Base-by-base conservation (phyloP, 2,329 filamentous ascomycete genomes). In the Tolypocladium album region DNA sequence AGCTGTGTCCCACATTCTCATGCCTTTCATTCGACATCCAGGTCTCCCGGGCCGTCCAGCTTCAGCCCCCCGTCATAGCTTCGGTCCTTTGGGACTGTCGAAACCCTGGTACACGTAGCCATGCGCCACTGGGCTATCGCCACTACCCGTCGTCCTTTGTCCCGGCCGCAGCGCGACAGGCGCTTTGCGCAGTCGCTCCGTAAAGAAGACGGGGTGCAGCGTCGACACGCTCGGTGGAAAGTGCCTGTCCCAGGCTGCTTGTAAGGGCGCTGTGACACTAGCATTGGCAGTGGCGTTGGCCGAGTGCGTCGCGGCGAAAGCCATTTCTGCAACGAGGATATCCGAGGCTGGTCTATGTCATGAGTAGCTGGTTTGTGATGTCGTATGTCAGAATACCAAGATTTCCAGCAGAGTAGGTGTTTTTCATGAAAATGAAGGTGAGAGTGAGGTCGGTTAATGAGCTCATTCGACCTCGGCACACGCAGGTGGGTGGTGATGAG, bases 151-250 rank as follows among this genome's bases (percentile, higher is more conserved):
- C 9, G n/a, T 38, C 4, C 31, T 31, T 17, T 59, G 31, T 15
- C 59, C 66, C 8, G 62, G 59, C 31, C 66, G 67, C 61, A 64
- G 61, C 47, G 61, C 65, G 27, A 79, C 75, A 6, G 84, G 81
- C 3, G 81, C 78, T 66, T 80, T 82, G 61, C 81, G 81, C 57
- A 90, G 74, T 58, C 79, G 79, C 38, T 83, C 77, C 0, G 88
- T 88, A 74, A 92, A 91, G 74, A 92, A 92, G 1, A 90, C 88
- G 0, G 89, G 89, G 65, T 92, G 89, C 34, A 83, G 76, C 45
- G 78, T 78, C 1, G 88, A 83, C 12, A 83, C 76, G 69, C 88
- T 80, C 68, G 80, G 82, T 6, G 67, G 63, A 24, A 58, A 60
- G 59, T 70, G 68, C 27, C 66, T 66, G 52, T 68, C 65, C 68